These are phyloP conservation scores for Penicillium brasilianum DNA, from an alignment of 2,329 filamentous ascomycete genomes.

Conservation along the genomic window DNA sequence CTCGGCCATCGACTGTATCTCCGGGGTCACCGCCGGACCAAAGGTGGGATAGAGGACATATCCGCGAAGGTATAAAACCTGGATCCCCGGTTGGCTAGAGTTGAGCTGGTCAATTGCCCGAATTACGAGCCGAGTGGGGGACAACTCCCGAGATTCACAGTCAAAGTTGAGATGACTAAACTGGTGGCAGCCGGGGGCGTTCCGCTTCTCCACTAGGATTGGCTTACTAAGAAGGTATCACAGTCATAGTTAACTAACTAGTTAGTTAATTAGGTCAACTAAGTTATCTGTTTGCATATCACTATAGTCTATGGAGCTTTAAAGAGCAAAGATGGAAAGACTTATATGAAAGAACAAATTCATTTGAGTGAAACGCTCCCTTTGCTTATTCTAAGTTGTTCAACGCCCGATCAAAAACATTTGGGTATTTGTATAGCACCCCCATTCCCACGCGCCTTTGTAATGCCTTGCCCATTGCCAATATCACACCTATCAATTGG, in stretches of 20 bases:
- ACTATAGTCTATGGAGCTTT: no score
- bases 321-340: no score
- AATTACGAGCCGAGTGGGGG: slow-evolving; percentile 24
- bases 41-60: background rate
- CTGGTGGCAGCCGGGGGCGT: background rate
- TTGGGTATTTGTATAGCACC: background rate
- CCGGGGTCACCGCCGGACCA: slow-evolving; percentile 2
- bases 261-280: no score
- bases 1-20: slow-evolving; percentile 6
- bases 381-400: background rate
- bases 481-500: slow-evolving; percentile 17
- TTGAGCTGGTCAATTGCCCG: slow-evolving; percentile 11
- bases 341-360: no score
- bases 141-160: slow-evolving; percentile 11
- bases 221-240: no score
- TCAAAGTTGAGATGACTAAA: slow-evolving; percentile 3
- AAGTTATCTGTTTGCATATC: no score
- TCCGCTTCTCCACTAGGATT: no score
- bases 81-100: background rate
- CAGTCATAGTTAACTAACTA: no score
- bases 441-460: slow-evolving; percentile 18
- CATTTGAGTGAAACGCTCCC: background rate
- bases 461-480: slow-evolving; percentile 20
- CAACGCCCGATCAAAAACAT: slow-evolving; percentile 1
- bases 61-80: background rate